These are phyloP conservation scores for Kwoniella dendrophila DNA, from an alignment of 768 basidiomycete species.

Conservation along the genomic window DNA sequence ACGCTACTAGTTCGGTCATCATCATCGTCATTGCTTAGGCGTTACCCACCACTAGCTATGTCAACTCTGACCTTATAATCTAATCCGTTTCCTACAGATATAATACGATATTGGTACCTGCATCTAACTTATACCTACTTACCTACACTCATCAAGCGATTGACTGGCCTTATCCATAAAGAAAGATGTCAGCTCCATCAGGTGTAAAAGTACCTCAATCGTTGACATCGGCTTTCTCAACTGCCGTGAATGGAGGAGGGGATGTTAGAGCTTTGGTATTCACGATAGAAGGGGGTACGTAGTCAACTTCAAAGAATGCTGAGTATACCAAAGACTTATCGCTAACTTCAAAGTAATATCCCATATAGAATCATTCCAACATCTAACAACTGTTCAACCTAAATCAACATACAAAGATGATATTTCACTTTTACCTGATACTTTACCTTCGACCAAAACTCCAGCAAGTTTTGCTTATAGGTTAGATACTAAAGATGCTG, in stretches of 20 bases:
- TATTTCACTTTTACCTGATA: slow-evolving; percentile 38
- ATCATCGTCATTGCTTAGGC: too few species aligned
- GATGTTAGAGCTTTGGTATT: slow-evolving; percentile 51
- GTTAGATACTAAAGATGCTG: slow-evolving; percentile 43
- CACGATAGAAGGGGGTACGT: slow-evolving; percentile 52
- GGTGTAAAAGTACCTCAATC: slow-evolving; percentile 51
- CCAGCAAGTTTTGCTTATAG: slow-evolving; percentile 53
- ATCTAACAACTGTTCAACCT: slow-evolving; percentile 37
- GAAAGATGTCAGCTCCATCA: slow-evolving; percentile 56
- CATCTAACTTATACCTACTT: too few species aligned
- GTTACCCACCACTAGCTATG: too few species aligned
- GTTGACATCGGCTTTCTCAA: slow-evolving; percentile 43
- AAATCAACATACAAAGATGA: slow-evolving; percentile 46
- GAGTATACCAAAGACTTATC: background rate
- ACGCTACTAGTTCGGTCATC: too few species aligned
- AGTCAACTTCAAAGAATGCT: background rate
- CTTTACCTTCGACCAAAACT: slow-evolving; percentile 47
- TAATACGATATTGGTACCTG: too few species aligned
- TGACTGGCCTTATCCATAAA: slow-evolving; percentile 18
- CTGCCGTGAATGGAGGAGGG: slow-evolving; percentile 27
- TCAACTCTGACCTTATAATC: too few species aligned
- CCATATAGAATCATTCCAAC: slow-evolving; percentile 43
- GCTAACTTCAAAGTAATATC: background rate
- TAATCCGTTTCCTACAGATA: too few species aligned
- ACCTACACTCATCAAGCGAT: background rate